Percentiles rank a stretch among this genome's conserved stretches.
Evolutionary conservation across 2,329 filamentous ascomycete genomes (phyloP).

Genomic region (Ambrosiella xylebori): DNA sequence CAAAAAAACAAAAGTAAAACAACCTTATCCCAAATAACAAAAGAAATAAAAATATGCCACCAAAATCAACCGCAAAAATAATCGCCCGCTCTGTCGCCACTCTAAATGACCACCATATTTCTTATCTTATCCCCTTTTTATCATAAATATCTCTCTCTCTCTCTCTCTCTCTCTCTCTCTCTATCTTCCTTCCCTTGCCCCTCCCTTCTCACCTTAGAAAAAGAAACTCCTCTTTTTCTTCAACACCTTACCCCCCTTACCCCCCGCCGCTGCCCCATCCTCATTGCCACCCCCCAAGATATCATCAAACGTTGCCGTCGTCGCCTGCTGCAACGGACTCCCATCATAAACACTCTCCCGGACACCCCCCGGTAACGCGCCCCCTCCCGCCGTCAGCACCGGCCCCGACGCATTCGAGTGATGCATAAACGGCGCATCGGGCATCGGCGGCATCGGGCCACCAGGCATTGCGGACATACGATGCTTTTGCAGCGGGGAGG

Average conservation of each 20-base stretch:
- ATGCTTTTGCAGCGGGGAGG: constrained; percentile 6
- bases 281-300: constrained; percentile 24
- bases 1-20: no score
- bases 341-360: constrained; percentile 17
- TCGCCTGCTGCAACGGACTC: constrained; percentile 17
- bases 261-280: constrained; percentile 15
- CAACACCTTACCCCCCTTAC: constrained; percentile 15
- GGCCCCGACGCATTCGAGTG: constrained; percentile 8
- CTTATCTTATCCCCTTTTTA: neutral
- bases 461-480: neutral
- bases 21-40: no score
- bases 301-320: constrained; percentile 29
- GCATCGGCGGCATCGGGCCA: constrained; percentile 6
- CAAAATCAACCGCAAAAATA: no score
- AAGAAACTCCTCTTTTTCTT: constrained; percentile 29
- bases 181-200: neutral
- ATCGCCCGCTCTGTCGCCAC: no score
- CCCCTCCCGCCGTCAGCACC: constrained; percentile 13
- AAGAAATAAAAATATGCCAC: no score
- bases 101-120: no score
- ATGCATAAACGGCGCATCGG: constrained; percentile 5
- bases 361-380: constrained; percentile 17
- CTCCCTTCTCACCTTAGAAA: constrained; percentile 13
- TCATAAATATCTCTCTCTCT: neutral
- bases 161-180: neutral